Evolutionary conservation across 495 filamentous ascomycete genomes (phyloP).

Genomic region (Hypoxylon subgilvum): DNA sequence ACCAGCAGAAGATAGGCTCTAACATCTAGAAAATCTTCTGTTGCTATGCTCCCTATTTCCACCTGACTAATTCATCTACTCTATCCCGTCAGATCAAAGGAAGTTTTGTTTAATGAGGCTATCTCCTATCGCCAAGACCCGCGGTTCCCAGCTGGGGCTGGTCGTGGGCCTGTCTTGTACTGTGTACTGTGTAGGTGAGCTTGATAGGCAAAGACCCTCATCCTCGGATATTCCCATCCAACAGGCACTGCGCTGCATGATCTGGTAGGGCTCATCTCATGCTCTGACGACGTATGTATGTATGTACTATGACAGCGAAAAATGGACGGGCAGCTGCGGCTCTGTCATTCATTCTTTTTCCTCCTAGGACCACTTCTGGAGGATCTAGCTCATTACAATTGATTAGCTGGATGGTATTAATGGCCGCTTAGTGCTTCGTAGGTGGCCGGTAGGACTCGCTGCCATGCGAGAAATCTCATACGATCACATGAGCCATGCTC

Average conservation of each 20-base stretch:
- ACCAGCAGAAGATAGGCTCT: too few relatives aligned
- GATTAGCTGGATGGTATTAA: constrained; percentile 8
- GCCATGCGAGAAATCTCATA: neutral
- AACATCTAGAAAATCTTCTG: neutral
- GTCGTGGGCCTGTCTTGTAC: constrained; percentile 21
- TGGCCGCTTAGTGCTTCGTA: constrained; percentile 7
- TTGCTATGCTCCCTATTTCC: neutral
- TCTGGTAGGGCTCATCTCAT: constrained; percentile 35
- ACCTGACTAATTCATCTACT: too few relatives aligned
- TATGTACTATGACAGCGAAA: constrained; percentile 15
- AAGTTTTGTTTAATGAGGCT: constrained; percentile 37
- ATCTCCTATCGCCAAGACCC: constrained; percentile 35
- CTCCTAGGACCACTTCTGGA: neutral
- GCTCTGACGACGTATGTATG: neutral
- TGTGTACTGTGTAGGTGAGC: constrained; percentile 9
- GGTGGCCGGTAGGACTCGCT: neutral
- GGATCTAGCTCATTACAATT: constrained; percentile 13
- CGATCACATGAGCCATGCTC: neutral
- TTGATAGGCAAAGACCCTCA: constrained; percentile 29
- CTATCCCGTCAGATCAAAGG: too few relatives aligned
- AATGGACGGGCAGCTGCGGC: constrained; percentile 12
- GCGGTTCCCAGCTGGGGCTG: constrained; percentile 26
- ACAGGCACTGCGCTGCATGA: constrained; percentile 30
- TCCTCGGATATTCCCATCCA: constrained; percentile 34
- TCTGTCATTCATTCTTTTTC: constrained; percentile 6